Evolutionary conservation across 202 grass and related monocot genomes (phyloP).

Genomic region (Carex sylvatica): DNA sequence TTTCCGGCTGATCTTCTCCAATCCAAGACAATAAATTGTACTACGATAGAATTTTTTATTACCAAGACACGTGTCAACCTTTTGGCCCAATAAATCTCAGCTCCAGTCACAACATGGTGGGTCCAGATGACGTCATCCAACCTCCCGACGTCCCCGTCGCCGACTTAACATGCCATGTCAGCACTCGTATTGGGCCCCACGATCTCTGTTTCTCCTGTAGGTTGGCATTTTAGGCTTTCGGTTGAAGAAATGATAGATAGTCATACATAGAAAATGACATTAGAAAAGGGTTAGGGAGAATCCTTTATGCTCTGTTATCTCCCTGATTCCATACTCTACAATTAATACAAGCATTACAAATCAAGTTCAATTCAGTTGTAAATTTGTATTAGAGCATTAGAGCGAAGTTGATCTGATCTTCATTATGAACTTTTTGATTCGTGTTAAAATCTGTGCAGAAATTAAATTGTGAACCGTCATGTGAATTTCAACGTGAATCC

Average conservation of each 20-base stretch:
- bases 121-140: conserved; percentile 6
- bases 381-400: no score
- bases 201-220: neutral
- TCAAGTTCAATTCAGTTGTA: neutral
- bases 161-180: neutral
- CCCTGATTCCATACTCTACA: neutral
- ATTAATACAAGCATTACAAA: neutral
- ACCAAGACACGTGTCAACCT: neutral
- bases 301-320: neutral
- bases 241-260: conserved; percentile 11
- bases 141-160: neutral
- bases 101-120: neutral
- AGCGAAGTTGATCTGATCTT: no score
- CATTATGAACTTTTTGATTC: no score
- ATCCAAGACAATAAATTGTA: neutral
- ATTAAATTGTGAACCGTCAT: no score
- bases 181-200: neutral
- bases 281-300: neutral
- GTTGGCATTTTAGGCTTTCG: conserved; percentile 5
- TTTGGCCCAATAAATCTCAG: neutral
- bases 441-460: no score
- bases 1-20: neutral
- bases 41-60: neutral
- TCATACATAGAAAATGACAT: neutral
- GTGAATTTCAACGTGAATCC: no score